These are phyloP conservation scores for Penstemon newberryi DNA, from an alignment of 257 asterid genomes.

Conservation along the genomic window DNA sequence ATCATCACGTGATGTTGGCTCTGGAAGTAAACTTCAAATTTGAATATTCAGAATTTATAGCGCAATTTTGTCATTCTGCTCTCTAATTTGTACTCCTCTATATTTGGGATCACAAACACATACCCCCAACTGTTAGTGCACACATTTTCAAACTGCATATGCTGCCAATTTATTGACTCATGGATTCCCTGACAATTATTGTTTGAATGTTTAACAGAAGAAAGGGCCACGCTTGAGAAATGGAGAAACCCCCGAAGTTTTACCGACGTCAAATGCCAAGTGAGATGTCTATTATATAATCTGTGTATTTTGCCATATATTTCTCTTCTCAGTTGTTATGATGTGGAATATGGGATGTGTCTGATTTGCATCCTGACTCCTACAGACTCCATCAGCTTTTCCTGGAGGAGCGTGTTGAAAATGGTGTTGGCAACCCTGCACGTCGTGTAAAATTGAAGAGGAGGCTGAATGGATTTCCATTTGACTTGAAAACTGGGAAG, in stretches of 20 bases:
- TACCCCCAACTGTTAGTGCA: constrained; percentile 1
- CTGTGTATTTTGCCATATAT: constrained; percentile 13
- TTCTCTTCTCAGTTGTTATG: constrained; percentile 14
- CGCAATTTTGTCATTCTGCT: constrained; percentile 4
- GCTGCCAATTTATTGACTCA: constrained; percentile 15
- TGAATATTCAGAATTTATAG: constrained; percentile 1
- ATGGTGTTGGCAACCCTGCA: constrained; percentile 50
- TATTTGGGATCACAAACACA: constrained; percentile 6
- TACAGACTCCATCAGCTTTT: constrained; percentile 89
- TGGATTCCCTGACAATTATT: background rate
- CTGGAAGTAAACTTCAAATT: background rate
- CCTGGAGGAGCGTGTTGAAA: constrained; percentile 71
- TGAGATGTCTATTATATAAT: constrained; percentile 38
- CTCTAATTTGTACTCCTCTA: background rate
- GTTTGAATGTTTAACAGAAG: constrained; percentile 50
- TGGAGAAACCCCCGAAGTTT: constrained; percentile 68
- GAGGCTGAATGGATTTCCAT: constrained; percentile 80
- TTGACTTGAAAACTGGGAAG: constrained; percentile 62
- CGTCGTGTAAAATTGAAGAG: constrained; percentile 72
- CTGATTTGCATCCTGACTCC: constrained; percentile 29
- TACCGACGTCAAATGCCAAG: constrained; percentile 76
- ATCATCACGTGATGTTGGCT: constrained; percentile 7
- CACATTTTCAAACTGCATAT: constrained; percentile 17
- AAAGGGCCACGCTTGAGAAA: constrained; percentile 72
- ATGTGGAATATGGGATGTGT: constrained; percentile 3